Evolutionary conservation across 2,329 filamentous ascomycete genomes (phyloP).

Genomic region (Pseudovirgaria hyperparasitica): DNA sequence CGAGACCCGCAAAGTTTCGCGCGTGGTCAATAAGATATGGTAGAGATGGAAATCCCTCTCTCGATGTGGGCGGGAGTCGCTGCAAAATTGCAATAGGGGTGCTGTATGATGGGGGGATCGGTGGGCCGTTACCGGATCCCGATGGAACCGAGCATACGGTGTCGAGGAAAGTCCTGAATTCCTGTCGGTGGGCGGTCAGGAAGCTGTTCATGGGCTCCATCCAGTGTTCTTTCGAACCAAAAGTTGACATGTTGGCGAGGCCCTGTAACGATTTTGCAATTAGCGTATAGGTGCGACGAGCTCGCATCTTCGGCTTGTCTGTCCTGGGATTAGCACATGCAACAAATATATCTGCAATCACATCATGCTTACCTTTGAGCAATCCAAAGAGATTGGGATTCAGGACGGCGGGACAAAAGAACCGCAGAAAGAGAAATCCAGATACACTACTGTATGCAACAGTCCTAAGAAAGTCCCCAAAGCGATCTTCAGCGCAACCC

Average conservation of each 20-base stretch:
- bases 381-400: constrained; percentile 91
- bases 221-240: constrained; percentile 93
- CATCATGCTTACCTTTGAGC: constrained; percentile 44
- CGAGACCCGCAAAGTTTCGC: constrained; percentile 69
- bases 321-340: constrained; percentile 15
- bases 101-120: constrained; percentile 73
- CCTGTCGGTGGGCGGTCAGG: constrained; percentile 57
- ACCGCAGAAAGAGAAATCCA: constrained; percentile 85
- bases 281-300: constrained; percentile 78
- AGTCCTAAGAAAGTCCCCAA: constrained; percentile 80
- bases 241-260: constrained; percentile 78
- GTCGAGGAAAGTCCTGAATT: constrained; percentile 81
- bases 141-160: constrained; percentile 71
- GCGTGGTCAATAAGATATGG: constrained; percentile 88
- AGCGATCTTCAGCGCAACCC: constrained; percentile 85
- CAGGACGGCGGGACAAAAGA: constrained; percentile 91
- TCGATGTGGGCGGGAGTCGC: constrained; percentile 63
- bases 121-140: constrained; percentile 42
- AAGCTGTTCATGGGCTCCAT: constrained; percentile 98
- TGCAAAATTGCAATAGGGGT: constrained; percentile 84
- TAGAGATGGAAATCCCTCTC: constrained; percentile 85
- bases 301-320: constrained; percentile 71
- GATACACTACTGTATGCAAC: constrained; percentile 91
- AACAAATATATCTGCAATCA: neutral
- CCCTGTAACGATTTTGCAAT: constrained; percentile 89